Evolutionary conservation across 106 monocot genomes (phyloP), one percentile per base, ranked within the genome.

Genomic region (Dendrobium nobile): DNA sequence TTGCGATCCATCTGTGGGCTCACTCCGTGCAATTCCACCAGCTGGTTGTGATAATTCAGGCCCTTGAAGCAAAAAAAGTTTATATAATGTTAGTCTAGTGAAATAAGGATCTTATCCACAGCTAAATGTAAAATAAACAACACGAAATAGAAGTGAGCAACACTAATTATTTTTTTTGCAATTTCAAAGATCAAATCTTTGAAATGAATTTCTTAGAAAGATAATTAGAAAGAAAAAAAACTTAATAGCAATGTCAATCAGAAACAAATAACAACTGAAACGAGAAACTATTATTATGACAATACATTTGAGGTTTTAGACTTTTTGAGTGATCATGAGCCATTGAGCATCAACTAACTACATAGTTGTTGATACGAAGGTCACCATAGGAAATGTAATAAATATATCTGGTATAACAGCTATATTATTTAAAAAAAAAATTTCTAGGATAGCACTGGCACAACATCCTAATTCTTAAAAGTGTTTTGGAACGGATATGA

Each of bases 1-100:
- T 20, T 81, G 77, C 58, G 82, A 78, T 47, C 86, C 91, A 83
- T 78, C 85, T 47, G 61, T 42, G 58, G 44, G 73, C 20, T 89
- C 88, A 61, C 7, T 74, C 43, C 44, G 26, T 47, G 48, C 47
- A 47, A 22, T 78, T 68, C 81, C 84, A 10, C 87, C 85, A 16
- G 31, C 20, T 48, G 54, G 68, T 51, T 85, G 85, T 22, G 54
- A 47, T 41, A 41, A 73, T 67, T 78, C 86, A 67, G 77, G 7
- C 28, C 80, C 86, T 88, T 45, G 19, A 24, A 51, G 24, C 7
- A 76, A 47, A 76, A 19, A 74, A 17, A 74, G 42, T 42, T n/a
- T 0, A 44, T 74, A 74, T 5, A 8, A 72, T 24, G 27, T 74
- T 16, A 74, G 41, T 43, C 43, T 19, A 1, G 17, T 20, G 43